Evolutionary conservation across 2,329 filamentous ascomycete species (phyloP).

Genomic region (Claviceps humidiphila): DNA sequence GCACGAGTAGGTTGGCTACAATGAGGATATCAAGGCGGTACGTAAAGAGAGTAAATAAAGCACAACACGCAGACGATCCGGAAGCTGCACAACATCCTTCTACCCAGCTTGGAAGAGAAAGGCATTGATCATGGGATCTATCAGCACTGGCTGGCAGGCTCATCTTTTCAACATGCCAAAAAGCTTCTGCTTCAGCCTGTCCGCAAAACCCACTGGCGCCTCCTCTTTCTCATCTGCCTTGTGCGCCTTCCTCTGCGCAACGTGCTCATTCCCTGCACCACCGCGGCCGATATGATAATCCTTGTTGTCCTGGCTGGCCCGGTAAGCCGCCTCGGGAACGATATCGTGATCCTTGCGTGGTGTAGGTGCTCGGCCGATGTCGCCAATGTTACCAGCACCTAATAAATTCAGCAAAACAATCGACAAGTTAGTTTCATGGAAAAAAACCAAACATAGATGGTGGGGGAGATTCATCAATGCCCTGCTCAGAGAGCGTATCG

Average conservation of each 20-base stretch:
- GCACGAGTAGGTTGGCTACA: not conserved
- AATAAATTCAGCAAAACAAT: constrained; percentile 13
- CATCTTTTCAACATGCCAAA: constrained; percentile 35
- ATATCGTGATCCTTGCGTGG: constrained; percentile 37
- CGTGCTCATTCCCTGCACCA: constrained; percentile 44
- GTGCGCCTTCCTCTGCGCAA: constrained; percentile 18
- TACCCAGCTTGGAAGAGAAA: not conserved
- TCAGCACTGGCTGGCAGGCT: not conserved
- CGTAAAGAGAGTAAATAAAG: not conserved
- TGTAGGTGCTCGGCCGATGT: constrained; percentile 25
- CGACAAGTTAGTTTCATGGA: no score
- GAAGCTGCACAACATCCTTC: not conserved
- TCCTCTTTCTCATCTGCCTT: constrained; percentile 12
- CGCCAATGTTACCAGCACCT: constrained; percentile 48
- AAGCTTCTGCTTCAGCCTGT: constrained; percentile 45
- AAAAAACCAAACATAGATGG: not conserved
- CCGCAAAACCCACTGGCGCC: constrained; percentile 32
- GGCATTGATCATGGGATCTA: not conserved
- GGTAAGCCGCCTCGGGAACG: constrained; percentile 38
- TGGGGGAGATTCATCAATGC: not conserved
- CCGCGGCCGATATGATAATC: constrained; percentile 48
- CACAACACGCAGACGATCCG: not conserved
- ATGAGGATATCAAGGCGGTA: not conserved
- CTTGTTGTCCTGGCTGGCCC: constrained; percentile 31
- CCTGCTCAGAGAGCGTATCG: no score